A percentile compares a stretch with the other conserved stretches of the same genome.
phyloP scores from a whole-genome alignment of 352 stramenopile species.

The Globisporangium heterothallicum region DNA sequence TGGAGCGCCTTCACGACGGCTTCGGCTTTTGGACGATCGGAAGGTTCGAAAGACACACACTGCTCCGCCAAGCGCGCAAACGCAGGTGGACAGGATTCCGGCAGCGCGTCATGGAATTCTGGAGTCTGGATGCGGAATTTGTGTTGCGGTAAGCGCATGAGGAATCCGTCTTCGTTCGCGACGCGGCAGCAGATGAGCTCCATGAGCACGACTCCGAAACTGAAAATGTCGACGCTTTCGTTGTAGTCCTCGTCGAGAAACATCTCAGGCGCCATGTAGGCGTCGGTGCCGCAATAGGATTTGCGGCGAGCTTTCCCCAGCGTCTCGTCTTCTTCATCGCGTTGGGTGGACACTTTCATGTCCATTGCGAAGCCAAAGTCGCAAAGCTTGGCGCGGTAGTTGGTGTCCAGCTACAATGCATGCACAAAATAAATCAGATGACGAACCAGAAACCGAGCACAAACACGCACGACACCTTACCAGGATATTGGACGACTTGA shows the following conservation, averaged over 20 bases:
- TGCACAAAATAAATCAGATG: not conserved
- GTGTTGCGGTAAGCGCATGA: constrained; percentile 75
- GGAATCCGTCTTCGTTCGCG: constrained; percentile 71
- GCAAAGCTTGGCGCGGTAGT: constrained; percentile 71
- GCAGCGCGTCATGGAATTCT: constrained; percentile 68
- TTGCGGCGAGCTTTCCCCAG: constrained; percentile 49
- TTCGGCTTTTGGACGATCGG: constrained; percentile 44
- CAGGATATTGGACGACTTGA: constrained; percentile 88
- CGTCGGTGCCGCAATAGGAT: constrained; percentile 84
- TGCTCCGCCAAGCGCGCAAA: constrained; percentile 60
- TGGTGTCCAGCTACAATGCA: constrained; percentile 43
- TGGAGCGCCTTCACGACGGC: constrained; percentile 42
- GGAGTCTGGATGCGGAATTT: constrained; percentile 64
- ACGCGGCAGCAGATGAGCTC: constrained; percentile 80
- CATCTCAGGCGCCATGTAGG: constrained; percentile 83
- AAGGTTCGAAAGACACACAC: constrained; percentile 75
- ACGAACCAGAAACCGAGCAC: not conserved
- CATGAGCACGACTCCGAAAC: constrained; percentile 84
- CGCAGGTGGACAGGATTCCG: constrained; percentile 44
- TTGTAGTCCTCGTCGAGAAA: constrained; percentile 84
- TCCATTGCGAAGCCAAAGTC: constrained; percentile 84
- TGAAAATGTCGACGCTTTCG: constrained; percentile 82
- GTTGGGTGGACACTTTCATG: constrained; percentile 31
- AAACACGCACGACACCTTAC: constrained; percentile 7
- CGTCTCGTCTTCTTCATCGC: constrained; percentile 19